Conservation (phyloP, 1,139 yeast species). For the Diutina ranongensis region DNA sequence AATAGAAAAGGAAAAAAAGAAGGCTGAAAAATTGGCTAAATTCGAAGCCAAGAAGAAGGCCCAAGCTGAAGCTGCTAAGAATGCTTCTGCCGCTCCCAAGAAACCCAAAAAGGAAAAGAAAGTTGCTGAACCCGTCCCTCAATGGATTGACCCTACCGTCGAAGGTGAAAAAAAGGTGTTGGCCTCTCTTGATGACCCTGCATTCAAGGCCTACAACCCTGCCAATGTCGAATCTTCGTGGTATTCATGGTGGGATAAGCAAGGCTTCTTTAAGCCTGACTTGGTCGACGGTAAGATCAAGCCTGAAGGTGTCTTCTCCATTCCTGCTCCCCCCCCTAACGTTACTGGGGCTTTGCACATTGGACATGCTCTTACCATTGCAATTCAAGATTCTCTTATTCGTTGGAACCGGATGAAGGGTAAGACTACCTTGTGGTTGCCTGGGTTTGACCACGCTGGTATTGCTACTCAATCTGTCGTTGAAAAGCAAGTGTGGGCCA, state of each 20-base stretch:
- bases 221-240: conserved; percentile 90
- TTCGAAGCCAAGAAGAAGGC: conserved; percentile 89
- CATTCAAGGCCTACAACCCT: conserved; percentile 90
- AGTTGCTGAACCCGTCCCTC: conserved; percentile 59
- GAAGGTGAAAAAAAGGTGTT: conserved; percentile 88
- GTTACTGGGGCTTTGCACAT: conserved; percentile 98
- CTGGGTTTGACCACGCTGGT: conserved; percentile 99
- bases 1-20: conserved; percentile 86
- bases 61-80: conserved; percentile 37
- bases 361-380: conserved; percentile 94
- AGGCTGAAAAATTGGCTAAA: conserved; percentile 94
- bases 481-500: conserved; percentile 89
- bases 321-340: conserved; percentile 98
- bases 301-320: conserved; percentile 76
- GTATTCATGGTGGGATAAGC: conserved; percentile 95
- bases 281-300: conserved; percentile 63
- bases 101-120: conserved; percentile 62
- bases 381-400: conserved; percentile 88
- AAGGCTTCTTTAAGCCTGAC: conserved; percentile 84
- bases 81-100: conserved; percentile 34
- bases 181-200: conserved; percentile 78
- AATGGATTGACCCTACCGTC: conserved; percentile 68
- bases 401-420: conserved; percentile 98
- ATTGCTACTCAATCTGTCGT: conserved; percentile 98
- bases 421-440: conserved; percentile 81